phyloP scores from a whole-genome alignment of 2,329 filamentous ascomycete genomes.

The Beauveria sp. region DNA sequence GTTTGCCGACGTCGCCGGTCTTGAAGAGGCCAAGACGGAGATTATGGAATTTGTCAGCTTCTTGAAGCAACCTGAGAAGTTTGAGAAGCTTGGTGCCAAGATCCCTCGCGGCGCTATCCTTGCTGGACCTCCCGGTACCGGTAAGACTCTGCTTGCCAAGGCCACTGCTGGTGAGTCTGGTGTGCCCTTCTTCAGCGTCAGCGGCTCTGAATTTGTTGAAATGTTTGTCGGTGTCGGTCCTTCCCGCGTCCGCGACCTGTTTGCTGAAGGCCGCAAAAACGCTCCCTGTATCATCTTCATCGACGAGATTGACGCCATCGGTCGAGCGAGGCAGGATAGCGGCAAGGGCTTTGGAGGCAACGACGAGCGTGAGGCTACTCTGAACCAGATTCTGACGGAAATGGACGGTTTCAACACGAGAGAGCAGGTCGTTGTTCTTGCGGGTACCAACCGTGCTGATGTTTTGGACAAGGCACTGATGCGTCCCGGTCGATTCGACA shows the following conservation, averaged over 20 bases:
- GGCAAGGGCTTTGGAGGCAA: conserved; percentile 72
- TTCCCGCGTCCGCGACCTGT: conserved; percentile 89
- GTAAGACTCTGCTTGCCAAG: conserved; percentile 96
- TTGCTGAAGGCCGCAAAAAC: conserved; percentile 89
- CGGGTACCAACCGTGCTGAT: conserved; percentile 92
- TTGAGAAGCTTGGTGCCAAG: conserved; percentile 91
- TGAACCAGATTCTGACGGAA: conserved; percentile 97
- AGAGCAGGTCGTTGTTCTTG: conserved; percentile 92
- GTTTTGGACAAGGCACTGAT: conserved; percentile 92
- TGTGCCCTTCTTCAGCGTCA: conserved; percentile 97
- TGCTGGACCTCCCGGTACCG: conserved; percentile 94
- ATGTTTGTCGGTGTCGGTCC: conserved; percentile 99
- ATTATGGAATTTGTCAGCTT: conserved; percentile 99
- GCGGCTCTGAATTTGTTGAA: conserved; percentile 97
- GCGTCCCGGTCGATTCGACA: conserved; percentile 93
- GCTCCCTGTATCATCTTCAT: conserved; percentile 99
- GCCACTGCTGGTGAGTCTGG: conserved; percentile 94
- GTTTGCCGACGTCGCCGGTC: conserved; percentile 91
- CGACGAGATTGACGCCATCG: conserved; percentile 97
- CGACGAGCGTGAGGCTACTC: conserved; percentile 91
- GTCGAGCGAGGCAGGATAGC: conserved; percentile 77
- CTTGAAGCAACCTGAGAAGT: conserved; percentile 85
- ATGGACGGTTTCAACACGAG: conserved; percentile 99
- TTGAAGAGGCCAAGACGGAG: conserved; percentile 96
- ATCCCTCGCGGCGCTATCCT: conserved; percentile 95